These are phyloP conservation scores for Acanthamoeba healyi DNA, from an alignment of 208 protist genomes.

Conservation along the genomic window DNA sequence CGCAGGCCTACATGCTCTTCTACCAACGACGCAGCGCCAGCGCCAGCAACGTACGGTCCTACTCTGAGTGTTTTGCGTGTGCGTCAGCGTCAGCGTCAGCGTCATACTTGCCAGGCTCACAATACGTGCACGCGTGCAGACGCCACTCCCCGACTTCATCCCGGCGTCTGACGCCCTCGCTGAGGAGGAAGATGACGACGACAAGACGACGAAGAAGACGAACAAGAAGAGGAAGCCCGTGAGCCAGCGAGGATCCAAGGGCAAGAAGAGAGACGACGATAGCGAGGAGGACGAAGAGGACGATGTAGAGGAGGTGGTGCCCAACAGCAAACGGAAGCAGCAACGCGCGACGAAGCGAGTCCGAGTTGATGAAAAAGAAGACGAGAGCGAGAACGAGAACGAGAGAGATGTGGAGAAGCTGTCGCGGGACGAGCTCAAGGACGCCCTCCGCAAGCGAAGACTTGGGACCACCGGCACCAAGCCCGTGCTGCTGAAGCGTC, in stretches of 20 bases:
- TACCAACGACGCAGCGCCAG: conserved; percentile 20
- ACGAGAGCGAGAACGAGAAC: neutral
- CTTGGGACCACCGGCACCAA: neutral
- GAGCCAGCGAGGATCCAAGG: neutral
- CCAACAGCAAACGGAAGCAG: conserved; percentile 10
- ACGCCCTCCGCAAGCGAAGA: neutral
- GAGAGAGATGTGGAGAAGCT: neutral
- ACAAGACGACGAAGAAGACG: neutral
- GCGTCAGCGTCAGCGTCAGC: neutral
- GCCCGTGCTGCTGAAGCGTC: neutral
- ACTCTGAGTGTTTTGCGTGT: neutral
- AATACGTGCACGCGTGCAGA: neutral
- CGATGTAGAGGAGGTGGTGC: neutral
- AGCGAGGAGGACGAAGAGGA: neutral
- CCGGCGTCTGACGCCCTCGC: neutral
- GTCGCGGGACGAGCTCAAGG: neutral
- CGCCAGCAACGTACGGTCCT: neutral
- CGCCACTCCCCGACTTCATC: neutral
- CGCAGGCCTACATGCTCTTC: conserved; percentile 60
- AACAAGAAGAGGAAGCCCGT: neutral
- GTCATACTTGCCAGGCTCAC: neutral
- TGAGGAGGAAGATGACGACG: neutral
- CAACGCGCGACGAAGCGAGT: neutral
- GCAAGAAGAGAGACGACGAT: neutral
- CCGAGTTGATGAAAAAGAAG: neutral